Evolutionary conservation across 2,329 filamentous ascomycete genomes (phyloP).

Genomic region (Alternaria tenuissima): DNA sequence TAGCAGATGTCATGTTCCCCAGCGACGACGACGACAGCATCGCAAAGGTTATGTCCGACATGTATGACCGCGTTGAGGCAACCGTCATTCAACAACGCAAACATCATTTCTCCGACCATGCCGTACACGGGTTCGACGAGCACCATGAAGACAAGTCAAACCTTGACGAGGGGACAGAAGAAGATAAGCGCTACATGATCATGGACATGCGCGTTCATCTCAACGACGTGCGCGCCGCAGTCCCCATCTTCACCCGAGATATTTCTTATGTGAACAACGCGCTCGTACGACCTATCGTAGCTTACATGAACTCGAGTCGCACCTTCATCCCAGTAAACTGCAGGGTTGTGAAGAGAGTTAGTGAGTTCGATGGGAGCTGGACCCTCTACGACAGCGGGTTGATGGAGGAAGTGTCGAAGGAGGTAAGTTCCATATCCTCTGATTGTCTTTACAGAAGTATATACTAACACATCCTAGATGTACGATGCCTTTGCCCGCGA

Average conservation of each 20-base stretch:
- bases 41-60: constrained; percentile 93
- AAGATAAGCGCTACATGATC: constrained; percentile 81
- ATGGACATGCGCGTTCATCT: constrained; percentile 96
- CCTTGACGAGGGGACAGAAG: constrained; percentile 36
- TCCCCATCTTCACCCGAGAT: constrained; percentile 90
- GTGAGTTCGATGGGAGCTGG: constrained; percentile 96
- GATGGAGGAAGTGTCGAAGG: constrained; percentile 91
- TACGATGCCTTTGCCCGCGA: constrained; percentile 94
- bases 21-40: constrained; percentile 87
- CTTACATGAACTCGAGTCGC: constrained; percentile 94
- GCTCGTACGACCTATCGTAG: constrained; percentile 92
- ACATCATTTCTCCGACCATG: constrained; percentile 49
- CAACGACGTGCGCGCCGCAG: constrained; percentile 91
- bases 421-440: constrained; percentile 57
- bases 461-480: constrained; percentile 59
- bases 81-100: constrained; percentile 80
- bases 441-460: neutral
- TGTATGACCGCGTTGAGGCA: constrained; percentile 95
- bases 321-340: constrained; percentile 97
- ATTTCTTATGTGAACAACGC: constrained; percentile 97
- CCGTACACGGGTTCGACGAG: constrained; percentile 40
- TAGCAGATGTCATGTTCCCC: constrained; percentile 94
- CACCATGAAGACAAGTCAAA: constrained; percentile 26
- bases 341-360: constrained; percentile 86
- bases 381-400: constrained; percentile 91